Base-by-base conservation (phyloP, 2,329 filamentous ascomycete genomes). In the Elsinoe fawcettii region DNA sequence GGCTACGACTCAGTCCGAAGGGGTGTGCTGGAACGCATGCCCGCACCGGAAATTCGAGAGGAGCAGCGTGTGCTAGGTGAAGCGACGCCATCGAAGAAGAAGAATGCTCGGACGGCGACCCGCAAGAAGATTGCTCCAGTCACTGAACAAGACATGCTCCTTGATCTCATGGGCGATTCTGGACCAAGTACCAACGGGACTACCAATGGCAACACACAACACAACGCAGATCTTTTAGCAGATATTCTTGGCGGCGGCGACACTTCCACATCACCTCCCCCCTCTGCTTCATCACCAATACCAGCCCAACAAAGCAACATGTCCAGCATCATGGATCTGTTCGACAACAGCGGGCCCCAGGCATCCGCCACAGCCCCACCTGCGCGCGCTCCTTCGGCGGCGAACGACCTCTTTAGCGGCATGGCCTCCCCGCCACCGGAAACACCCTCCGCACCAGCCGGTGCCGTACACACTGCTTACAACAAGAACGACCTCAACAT, bases 21-120 rank as follows among this genome's bases (percentile, higher is more conserved):
- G 59, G 93, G 93, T 58, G 93, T 99, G 2, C 77, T 99, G 9
- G 93, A 99, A 74, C 95, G 93, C 71, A 99, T 99, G 95, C 93
- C 93, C 6, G 83, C 93, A 1, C 93, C 93, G 7, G 92, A 97
- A 71, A 97, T 99, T 67, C 90, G 92, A 63, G 93, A 99, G 70
- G 90, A 95, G 70, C 92, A 93, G 56, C 81, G 92, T 60, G 91
- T 96, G 2, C 78, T 99, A 16, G 91, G 91, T 43, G 87, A 92
- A 66, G 85, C 90, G 1, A 78, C 83, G 37, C 69, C 72, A 59
- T 70, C 71, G 63, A 75, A 75, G 64, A 70, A 75, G 49, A 63
- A 67, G 46, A 72, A 73, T 56, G 73, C 82, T 51, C 79, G 83
- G 59, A 69, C 80, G n/a, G 69, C 78, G 53, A 89, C 87, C 69